Evolutionary conservation across 2,329 filamentous ascomycete genomes (phyloP), one percentile per base, ranked within the genome.

Genomic region (Colletotrichum magnum): DNA sequence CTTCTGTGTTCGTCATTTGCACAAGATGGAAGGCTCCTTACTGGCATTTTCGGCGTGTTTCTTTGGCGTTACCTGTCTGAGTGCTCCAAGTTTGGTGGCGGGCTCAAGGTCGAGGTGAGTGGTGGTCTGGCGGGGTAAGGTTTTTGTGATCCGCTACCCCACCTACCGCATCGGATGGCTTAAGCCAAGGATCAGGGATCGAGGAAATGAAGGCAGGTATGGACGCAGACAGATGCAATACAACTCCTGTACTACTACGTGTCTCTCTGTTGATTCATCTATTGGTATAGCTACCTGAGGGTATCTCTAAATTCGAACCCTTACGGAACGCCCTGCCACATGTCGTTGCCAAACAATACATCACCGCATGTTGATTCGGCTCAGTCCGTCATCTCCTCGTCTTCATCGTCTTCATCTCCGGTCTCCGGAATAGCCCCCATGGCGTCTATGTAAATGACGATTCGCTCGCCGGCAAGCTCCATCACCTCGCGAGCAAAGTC

Each of bases 401-500:
- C 47, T 18, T 57, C 56, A 5, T 63, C 47, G 16, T 43, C 39
- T 32, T 32, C 28, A 1, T 32, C 28, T 32, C 10, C 32, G 32
- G 6, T 36, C 57, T 57, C 59, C 18, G 32, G 15, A 6, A 36
- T 26, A n/a, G 53, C 54, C 13, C 53, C 61, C 58, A 71, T 57
- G 47, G 64, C 56, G 21, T 72, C 61, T 10, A 72, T 66, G 41
- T 69, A 72, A 5, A 52, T 39, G 39, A 72, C 72, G 45, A 89
- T 79, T 61, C 85, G 81, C 70, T 81, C 74, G 2, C 79, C 79
- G 9, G 87, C 88, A 32, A 80, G 77, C 12, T 80, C 78, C 70
- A 89, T 75, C 15, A 83, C 76, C 9, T 82, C 78, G 28, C 78
- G 78, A 13, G 86, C 87, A 58, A 80, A 73, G 4, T 73, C 75